Percentiles rank a stretch among this genome's conserved stretches.
phyloP scores from a whole-genome alignment of 306 rosid species.

The Pachyrhizus erosus region DNA sequence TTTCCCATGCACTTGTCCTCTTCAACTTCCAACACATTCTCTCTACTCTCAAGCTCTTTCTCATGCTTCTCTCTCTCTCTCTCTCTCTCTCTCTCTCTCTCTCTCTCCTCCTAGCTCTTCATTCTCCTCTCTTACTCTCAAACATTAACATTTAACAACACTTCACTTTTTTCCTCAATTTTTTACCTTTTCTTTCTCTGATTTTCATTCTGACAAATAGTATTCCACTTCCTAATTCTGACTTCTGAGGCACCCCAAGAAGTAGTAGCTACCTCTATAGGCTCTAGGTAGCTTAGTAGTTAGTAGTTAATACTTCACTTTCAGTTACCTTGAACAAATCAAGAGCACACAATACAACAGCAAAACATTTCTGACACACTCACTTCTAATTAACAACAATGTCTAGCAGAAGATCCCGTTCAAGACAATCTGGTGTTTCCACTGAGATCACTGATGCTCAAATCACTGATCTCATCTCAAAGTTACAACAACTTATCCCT shows the following conservation, averaged over 20 bases:
- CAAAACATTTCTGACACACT: conserved; percentile 45
- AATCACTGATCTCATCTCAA: conserved; percentile 84
- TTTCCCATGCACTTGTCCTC: conserved; percentile 77
- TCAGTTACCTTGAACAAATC: not conserved
- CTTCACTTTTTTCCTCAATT: too few relatives aligned
- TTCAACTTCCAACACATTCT: conserved; percentile 27
- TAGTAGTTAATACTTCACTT: not conserved
- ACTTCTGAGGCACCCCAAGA: too few relatives aligned
- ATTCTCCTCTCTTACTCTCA: not conserved
- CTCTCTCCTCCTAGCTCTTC: not conserved
- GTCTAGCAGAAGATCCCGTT: conserved; percentile 89
- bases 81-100: not conserved
- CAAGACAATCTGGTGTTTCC: conserved; percentile 63
- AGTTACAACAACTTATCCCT: conserved; percentile 87
- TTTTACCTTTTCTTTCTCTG: too few relatives aligned
- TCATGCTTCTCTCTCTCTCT: not conserved
- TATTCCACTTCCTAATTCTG: too few relatives aligned
- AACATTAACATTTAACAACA: too few relatives aligned
- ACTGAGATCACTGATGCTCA: conserved; percentile 79
- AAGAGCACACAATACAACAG: not conserved
- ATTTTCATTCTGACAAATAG: too few relatives aligned
- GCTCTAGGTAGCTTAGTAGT: conserved; percentile 1
- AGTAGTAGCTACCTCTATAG: too few relatives aligned
- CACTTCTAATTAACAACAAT: conserved; percentile 41
- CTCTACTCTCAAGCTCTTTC: not conserved